Evolutionary conservation across 2,329 filamentous ascomycete species (phyloP).

Genomic region (Sclerotinia spermophila): DNA sequence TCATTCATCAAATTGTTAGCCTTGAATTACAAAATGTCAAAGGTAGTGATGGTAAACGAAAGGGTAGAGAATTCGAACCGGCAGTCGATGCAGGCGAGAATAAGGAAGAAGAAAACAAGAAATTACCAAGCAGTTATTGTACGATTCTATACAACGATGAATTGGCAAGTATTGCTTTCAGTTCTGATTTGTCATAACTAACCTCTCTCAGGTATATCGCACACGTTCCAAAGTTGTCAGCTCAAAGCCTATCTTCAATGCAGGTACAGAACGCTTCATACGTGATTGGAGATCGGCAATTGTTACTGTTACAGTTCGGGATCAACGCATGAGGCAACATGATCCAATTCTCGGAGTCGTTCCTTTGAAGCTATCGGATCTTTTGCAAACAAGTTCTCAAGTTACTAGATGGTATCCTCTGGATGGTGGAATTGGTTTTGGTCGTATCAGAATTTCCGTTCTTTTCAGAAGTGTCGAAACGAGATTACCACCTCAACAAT

Average conservation of each 20-base stretch:
- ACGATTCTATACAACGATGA: slow-evolving; percentile 89
- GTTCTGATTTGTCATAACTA: slow-evolving; percentile 19
- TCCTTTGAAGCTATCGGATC: slow-evolving; percentile 78
- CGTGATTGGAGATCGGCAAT: slow-evolving; percentile 89
- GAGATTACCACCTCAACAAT: slow-evolving; percentile 74
- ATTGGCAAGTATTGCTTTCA: slow-evolving; percentile 47
- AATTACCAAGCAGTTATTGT: slow-evolving; percentile 87
- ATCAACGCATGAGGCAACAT: slow-evolving; percentile 84
- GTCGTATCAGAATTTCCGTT: slow-evolving; percentile 80
- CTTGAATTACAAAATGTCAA: slow-evolving; percentile 89
- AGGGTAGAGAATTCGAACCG: slow-evolving; percentile 83
- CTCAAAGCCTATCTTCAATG: slow-evolving; percentile 95
- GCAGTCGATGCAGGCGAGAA: slow-evolving; percentile 80
- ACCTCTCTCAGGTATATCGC: slow-evolving; percentile 62
- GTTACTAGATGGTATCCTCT: slow-evolving; percentile 88
- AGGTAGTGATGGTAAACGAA: slow-evolving; percentile 75
- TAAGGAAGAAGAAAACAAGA: slow-evolving; percentile 76
- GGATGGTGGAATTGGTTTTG: slow-evolving; percentile 89
- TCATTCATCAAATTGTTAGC: slow-evolving; percentile 93
- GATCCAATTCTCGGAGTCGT: slow-evolving; percentile 93
- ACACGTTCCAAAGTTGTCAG: slow-evolving; percentile 93
- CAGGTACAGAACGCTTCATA: slow-evolving; percentile 87
- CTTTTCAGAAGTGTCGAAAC: slow-evolving; percentile 89
- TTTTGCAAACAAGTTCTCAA: slow-evolving; percentile 85
- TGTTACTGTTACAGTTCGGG: slow-evolving; percentile 82